Percentiles rank a stretch among this genome's conserved stretches.
Conservation (phyloP, 139 green algal species). For the Pleodorina starrii region DNA sequence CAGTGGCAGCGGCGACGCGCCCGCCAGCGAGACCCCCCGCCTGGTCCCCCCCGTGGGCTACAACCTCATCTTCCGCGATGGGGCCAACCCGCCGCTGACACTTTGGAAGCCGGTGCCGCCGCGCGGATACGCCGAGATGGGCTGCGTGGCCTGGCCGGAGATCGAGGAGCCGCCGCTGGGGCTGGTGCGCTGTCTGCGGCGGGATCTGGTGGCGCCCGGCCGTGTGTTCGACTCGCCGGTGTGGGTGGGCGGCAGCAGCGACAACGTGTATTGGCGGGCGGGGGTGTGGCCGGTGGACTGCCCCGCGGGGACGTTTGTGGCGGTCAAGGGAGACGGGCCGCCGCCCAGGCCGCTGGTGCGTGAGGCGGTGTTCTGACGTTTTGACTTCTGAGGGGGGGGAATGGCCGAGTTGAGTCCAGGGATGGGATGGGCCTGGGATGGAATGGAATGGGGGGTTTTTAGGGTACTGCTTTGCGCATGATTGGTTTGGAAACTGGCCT, state of each 20-base stretch:
- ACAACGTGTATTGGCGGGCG: conserved; percentile 82
- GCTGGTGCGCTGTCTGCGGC: conserved; percentile 75
- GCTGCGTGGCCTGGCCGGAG: conserved; percentile 79
- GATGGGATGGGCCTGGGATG: too few relatives aligned
- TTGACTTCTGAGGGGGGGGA: too few relatives aligned
- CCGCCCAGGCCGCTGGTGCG: background rate
- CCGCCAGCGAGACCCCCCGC: conserved; percentile 42
- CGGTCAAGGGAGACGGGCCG: conserved; percentile 43
- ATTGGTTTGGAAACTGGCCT: too few relatives aligned
- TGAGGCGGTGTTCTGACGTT: conserved; percentile 18
- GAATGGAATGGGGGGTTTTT: too few relatives aligned
- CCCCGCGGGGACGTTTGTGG: conserved; percentile 71
- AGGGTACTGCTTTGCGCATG: too few relatives aligned
- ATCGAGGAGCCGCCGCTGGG: conserved; percentile 73
- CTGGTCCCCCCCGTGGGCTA: conserved; percentile 70
- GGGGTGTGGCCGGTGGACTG: conserved; percentile 84
- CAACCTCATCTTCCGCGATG: conserved; percentile 85
- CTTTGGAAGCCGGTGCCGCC: conserved; percentile 87
- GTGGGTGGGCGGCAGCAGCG: conserved; percentile 72
- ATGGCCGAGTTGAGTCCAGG: too few relatives aligned
- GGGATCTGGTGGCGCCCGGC: conserved; percentile 65
- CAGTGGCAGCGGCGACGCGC: conserved; percentile 45
- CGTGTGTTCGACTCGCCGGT: conserved; percentile 72
- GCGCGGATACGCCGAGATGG: conserved; percentile 70
- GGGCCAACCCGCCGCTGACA: conserved; percentile 67